phyloP scores from a whole-genome alignment of 352 stramenopile genomes.

The Globisporangium sylvaticum region DNA sequence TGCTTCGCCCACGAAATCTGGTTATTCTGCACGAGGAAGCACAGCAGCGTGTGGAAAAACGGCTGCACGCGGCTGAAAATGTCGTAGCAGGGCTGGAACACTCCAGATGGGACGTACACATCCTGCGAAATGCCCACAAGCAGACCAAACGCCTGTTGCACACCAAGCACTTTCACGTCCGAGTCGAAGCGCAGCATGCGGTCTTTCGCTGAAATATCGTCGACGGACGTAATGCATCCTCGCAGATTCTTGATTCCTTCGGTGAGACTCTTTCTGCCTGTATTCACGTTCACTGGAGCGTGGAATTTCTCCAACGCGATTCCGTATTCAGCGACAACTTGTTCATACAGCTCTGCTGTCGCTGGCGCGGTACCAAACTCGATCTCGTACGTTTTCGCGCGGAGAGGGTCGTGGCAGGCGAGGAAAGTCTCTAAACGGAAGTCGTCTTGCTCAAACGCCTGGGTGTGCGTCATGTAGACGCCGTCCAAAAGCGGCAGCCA shows the following conservation, averaged over 20 bases:
- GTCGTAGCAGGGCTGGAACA: constrained; percentile 65
- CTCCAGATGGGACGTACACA: constrained; percentile 67
- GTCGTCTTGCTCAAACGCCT: constrained; percentile 52
- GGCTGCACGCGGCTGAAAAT: constrained; percentile 75
- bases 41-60: constrained; percentile 73
- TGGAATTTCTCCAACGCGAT: constrained; percentile 49
- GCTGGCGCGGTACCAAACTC: constrained; percentile 66
- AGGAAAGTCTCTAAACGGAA: constrained; percentile 61
- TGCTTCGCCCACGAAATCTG: constrained; percentile 54
- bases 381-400: constrained; percentile 79
- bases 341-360: constrained; percentile 63
- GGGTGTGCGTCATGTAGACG: constrained; percentile 59
- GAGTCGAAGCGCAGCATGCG: constrained; percentile 74
- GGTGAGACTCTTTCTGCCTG: constrained; percentile 20
- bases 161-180: constrained; percentile 67
- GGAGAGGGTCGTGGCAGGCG: constrained; percentile 71
- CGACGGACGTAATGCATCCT: constrained; percentile 54
- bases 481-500: constrained; percentile 79
- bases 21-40: constrained; percentile 59
- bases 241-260: constrained; percentile 41
- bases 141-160: constrained; percentile 63
- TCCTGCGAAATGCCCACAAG: constrained; percentile 78
- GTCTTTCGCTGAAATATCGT: constrained; percentile 55
- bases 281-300: constrained; percentile 11
- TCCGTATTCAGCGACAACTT: constrained; percentile 71